phyloP scores from a whole-genome alignment of 2,329 filamentous ascomycete genomes.

The Clonostachys rosea region DNA sequence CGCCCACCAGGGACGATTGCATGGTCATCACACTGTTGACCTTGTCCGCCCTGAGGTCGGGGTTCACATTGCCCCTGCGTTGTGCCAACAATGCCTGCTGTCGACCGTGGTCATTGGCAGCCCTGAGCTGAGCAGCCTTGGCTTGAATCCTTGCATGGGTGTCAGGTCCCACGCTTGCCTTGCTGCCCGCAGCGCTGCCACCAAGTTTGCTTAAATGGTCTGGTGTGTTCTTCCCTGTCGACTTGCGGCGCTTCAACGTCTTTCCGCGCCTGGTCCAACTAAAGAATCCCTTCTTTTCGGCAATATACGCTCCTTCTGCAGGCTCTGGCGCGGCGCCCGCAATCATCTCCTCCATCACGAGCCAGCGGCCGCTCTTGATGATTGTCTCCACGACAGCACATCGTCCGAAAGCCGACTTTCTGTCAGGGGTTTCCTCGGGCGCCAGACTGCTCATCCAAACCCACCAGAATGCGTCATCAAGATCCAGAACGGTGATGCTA shows the following conservation, averaged over 20 bases:
- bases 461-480: conserved; percentile 99
- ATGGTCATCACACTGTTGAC: conserved; percentile 88
- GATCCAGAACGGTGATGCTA: conserved; percentile 78
- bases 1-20: conserved; percentile 77
- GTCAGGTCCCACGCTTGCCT: conserved; percentile 80
- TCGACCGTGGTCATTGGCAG: conserved; percentile 59
- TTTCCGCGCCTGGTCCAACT: conserved; percentile 73
- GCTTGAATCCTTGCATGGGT: conserved; percentile 92
- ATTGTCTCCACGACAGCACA: conserved; percentile 89
- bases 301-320: conserved; percentile 81
- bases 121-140: conserved; percentile 79
- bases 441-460: conserved; percentile 98
- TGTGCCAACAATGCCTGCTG: conserved; percentile 30
- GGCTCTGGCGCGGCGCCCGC: conserved; percentile 87
- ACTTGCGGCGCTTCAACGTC: conserved; percentile 62
- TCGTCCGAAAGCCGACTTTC: conserved; percentile 90
- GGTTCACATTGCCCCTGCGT: conserved; percentile 51
- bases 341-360: conserved; percentile 94
- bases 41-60: conserved; percentile 52
- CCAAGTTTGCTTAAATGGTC: conserved; percentile 38
- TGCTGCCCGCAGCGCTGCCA: conserved; percentile 52
- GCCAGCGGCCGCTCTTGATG: conserved; percentile 78
- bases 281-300: conserved; percentile 93
- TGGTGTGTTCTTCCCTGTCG: conserved; percentile 57
- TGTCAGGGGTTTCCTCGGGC: conserved; percentile 76